phyloP scores from a whole-genome alignment of 225 moss, liverwort and hornwort species.

The Climacium dendroides region DNA sequence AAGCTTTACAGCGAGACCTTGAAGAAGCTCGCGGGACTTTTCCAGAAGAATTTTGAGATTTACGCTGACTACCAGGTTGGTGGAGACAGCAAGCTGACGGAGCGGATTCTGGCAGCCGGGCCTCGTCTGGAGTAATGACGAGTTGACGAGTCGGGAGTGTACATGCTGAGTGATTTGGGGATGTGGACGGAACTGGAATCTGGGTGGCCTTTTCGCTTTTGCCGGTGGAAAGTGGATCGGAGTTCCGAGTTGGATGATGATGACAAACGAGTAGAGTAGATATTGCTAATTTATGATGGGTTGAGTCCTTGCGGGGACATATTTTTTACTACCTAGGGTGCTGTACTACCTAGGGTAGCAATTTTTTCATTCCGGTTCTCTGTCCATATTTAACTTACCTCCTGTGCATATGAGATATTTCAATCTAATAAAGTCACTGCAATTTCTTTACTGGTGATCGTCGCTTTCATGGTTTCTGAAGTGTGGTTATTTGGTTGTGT shows the following conservation, averaged over 20 bases:
- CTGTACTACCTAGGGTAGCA: not conserved
- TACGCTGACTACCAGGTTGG: conserved; percentile 52
- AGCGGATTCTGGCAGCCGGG: conserved; percentile 38
- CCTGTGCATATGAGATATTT: not conserved
- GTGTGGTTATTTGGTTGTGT: too few species aligned
- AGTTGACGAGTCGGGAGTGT: not conserved
- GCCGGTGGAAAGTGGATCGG: not conserved
- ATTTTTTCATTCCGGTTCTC: conserved; percentile 14
- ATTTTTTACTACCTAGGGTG: conserved; percentile 12
- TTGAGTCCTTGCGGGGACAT: conserved; percentile 8
- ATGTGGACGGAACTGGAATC: too few species aligned
- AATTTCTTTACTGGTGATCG: not conserved
- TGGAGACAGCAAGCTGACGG: conserved; percentile 36
- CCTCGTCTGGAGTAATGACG: conserved; percentile 9
- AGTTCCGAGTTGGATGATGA: not conserved
- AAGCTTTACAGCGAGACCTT: conserved; percentile 31
- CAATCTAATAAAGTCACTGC: not conserved
- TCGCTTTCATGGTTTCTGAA: not conserved
- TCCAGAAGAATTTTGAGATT: conserved; percentile 50
- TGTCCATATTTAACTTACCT: not conserved
- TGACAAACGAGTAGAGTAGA: not conserved
- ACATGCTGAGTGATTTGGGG: not conserved
- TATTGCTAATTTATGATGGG: not conserved
- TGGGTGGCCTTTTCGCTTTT: not conserved
- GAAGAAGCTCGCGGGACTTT: conserved; percentile 38